Evolutionary conservation across 179 eudicot genomes (phyloP), one percentile per base, ranked within the genome.

Genomic region (Corrigiola litoralis): DNA sequence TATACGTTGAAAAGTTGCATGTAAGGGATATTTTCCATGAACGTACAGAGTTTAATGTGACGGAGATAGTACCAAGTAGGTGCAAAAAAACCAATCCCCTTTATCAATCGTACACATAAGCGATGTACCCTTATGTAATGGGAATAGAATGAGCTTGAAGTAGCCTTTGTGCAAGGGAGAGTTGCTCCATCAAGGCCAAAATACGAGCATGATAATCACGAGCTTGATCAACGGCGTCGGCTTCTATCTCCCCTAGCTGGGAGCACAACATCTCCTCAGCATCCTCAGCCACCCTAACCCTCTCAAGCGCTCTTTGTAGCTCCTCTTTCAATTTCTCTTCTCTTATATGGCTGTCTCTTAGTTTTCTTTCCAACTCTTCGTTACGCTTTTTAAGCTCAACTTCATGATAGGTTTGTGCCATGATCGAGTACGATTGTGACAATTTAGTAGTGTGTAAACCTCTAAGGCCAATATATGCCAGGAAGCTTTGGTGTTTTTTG

Each of bases 181-280:
- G 74, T 53, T 74, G 71, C 0, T 74, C 67, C 70, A 58, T 74
- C 36, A 74, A 58, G 0, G 69, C 61, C 6, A 55, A 20, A 18
- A 74, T 20, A 7, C 46, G 78, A 18, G 74, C 62, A 16, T 65
- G 70, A 52, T 57, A 63, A 2, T 58, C 65, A 27, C 71, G 74
- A 1, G 74, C 74, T 42, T 64, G 66, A 38, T 74, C 57, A 6
- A 69, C 56, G 5, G 78, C 24, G 42, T 74, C 74, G 0, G 78
- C 78, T 50, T 74, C 78, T 6, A 69, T 52, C 2, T 74, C 74
- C 1, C 78, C 78, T 1, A 74, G 69, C 18, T 74, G 74, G 1
- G 51, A 69, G 40, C 71, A 75, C 7, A 70, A 46, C 75, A 75
- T 75, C 65, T 75, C 79, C 56, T 75, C 77, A 16, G 59, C 77